Evolutionary conservation across 2,329 filamentous ascomycete species (phyloP), one percentile per base, ranked within the genome.

Genomic region (Pseudohalonectria lignicola): DNA sequence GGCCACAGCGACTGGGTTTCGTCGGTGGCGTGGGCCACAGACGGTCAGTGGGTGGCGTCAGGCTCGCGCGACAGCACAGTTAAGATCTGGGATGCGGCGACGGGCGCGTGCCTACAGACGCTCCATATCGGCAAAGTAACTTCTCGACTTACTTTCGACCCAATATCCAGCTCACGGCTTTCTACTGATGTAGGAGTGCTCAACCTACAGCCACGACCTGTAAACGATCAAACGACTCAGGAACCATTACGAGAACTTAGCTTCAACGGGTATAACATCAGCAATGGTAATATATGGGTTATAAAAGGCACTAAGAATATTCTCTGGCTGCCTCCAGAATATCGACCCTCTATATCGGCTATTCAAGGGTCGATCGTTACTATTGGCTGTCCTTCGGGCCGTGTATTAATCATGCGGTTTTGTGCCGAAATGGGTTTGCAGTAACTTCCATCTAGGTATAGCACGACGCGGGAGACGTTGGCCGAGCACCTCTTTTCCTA

Each of bases 21-120:
- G n/a, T 34, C 20, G 10, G 11, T 34, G 19, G 8, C 20, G 19
- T 34, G 18, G 5, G 18, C 32, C 16, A 7, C 32, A 17, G 32
- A 16, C 32, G 32, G 32, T 20, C 32, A 34, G 16, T 4, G 20
- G 15, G 16, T 34, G 19, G 32, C 32, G 17, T 34, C 32, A 20
- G 32, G 16, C 19, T 36, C 28, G 5, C 1, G 5, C 11, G 39
- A 40, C 20, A 3, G 16, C 6, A 36, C 39, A 8, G 16, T 40
- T 16, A 36, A 32, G 29, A 30, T 36, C 20, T 40, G 39, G 39
- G 39, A 40, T 9, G 41, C 46, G 41, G 32, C 32, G 20, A 16
- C 20, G 20, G 32, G 32, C 32, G 32, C 32, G 16, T 34, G 19
- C 20, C 18, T n/a, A 15, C 16, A 10, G 20, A 34, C 32, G 32